Percentiles rank a stretch among this genome's conserved stretches.
phyloP scores from a whole-genome alignment of 2,329 filamentous ascomycete genomes.

The Botrytis fragariae region DNA sequence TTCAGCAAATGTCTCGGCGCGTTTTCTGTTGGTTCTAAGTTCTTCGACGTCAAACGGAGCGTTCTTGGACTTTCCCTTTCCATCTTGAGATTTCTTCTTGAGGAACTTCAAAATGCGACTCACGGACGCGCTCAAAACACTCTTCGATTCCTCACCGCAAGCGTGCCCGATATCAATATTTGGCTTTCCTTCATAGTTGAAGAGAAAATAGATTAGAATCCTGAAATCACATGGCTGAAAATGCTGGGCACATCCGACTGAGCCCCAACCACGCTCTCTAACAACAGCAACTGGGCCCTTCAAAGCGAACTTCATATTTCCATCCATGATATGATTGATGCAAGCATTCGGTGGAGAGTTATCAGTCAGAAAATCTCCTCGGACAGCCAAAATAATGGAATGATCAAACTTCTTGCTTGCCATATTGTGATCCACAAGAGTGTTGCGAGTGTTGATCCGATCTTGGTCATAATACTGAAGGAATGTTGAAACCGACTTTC shows the following conservation, averaged over 20 bases:
- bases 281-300: constrained; percentile 3
- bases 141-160: not conserved
- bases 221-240: constrained; percentile 2
- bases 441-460: not conserved
- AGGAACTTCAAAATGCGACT: not conserved
- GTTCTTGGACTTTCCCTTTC: not conserved
- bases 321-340: not conserved
- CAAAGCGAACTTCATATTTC: not conserved
- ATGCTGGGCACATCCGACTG: not conserved
- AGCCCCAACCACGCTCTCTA: not conserved
- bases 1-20: not conserved
- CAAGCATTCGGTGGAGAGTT: not conserved
- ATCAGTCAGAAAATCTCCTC: not conserved
- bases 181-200: not conserved
- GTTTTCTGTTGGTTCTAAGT: not conserved
- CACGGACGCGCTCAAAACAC: not conserved
- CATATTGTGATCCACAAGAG: constrained; percentile 3
- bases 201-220: constrained; percentile 4
- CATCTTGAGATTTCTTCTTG: not conserved
- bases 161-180: not conserved
- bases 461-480: constrained; percentile 10
- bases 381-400: not conserved
- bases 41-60: not conserved
- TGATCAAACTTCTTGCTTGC: constrained; percentile 9
- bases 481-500: not conserved